Base-by-base conservation (phyloP, 495 filamentous ascomycete genomes). In the Xylaria palmicola region DNA sequence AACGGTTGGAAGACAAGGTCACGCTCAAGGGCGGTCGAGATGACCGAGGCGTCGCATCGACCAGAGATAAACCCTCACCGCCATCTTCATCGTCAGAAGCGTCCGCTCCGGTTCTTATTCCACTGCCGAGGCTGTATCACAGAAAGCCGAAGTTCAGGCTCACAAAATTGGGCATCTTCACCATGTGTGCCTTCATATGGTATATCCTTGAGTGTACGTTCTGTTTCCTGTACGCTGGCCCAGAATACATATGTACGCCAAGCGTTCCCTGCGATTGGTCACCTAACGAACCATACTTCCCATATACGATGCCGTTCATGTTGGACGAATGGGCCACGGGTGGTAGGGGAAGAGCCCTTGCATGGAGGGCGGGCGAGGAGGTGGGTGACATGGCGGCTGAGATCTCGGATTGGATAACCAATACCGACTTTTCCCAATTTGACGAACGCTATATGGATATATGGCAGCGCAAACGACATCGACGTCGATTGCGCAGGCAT, bases 151-250 rank as follows among this genome's bases (percentile, higher is more conserved):
- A 54, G 19, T 77, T 82, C 41, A 81, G 78, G 10, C 79, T 84
- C 20, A 91, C 88, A 6, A 77, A 75, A 34, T 63, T 90, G 0
- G 87, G 87, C 13, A 72, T 85, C 59, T 49, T 80, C 4, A 61
- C 77, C 8, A 60, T 86, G 12, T 47, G 85, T 4, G 65, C 80
- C 7, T 68, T 78, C 4, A 55, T 74, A 22, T 89, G 86, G 84
- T 86, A 82, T 53, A 62, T 83, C 32, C 73, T 79, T 13, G 89
- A 92, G 65, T 80, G 79, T 0, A 72, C 76, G 10, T 85, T 88
- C 79, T 86, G 84, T 66, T 78, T 76, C 43, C 67, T 74, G n/a
- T 91, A 83, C 71, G 86, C 84, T 72, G 84, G 85, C 52, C 81
- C 85, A 0, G 74, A 37, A 58, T 72, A 69, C 22, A 82, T 63